These are phyloP conservation scores for Groenewaldozyma salmanticensis DNA, from an alignment of 805 yeast species.

Conservation along the genomic window DNA sequence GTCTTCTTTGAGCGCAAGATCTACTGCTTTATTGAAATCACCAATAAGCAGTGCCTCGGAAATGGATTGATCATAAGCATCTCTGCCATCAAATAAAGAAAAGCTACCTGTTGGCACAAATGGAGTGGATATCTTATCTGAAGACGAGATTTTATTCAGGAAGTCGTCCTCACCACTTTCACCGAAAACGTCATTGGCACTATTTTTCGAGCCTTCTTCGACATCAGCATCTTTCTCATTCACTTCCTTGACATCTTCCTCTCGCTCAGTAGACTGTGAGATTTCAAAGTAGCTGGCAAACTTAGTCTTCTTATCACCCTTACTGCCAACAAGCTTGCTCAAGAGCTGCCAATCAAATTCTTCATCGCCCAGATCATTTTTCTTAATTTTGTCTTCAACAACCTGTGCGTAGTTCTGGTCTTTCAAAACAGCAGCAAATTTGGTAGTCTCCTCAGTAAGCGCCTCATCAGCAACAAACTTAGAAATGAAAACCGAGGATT, in stretches of 20 bases:
- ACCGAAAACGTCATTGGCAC: conserved; percentile 35
- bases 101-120: conserved; percentile 26
- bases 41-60: conserved; percentile 49
- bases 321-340: conserved; percentile 21
- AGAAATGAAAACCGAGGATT: conserved; percentile 34
- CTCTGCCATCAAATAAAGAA: conserved; percentile 22
- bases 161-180: conserved; percentile 20
- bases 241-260: conserved; percentile 3
- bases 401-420: conserved; percentile 12
- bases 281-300: conserved; percentile 17
- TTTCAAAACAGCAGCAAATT: conserved; percentile 48
- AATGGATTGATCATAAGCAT: conserved; percentile 37
- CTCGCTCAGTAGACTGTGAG: conserved; percentile 10
- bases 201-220: too few species aligned
- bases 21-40: conserved; percentile 56
- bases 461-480: conserved; percentile 34
- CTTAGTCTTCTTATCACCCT: conserved; percentile 19
- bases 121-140: conserved; percentile 8
- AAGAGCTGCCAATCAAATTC: conserved; percentile 29
- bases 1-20: conserved; percentile 51
- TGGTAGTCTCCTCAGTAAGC: conserved; percentile 28
- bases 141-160: conserved; percentile 18
- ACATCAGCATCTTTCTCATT: conserved; percentile 15
- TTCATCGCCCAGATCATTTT: conserved; percentile 11
- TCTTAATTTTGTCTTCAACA: conserved; percentile 11